Percentiles rank a stretch among this genome's conserved stretches.
Conservation (phyloP, 805 yeast species). For the Metschnikowia sp. region DNA sequence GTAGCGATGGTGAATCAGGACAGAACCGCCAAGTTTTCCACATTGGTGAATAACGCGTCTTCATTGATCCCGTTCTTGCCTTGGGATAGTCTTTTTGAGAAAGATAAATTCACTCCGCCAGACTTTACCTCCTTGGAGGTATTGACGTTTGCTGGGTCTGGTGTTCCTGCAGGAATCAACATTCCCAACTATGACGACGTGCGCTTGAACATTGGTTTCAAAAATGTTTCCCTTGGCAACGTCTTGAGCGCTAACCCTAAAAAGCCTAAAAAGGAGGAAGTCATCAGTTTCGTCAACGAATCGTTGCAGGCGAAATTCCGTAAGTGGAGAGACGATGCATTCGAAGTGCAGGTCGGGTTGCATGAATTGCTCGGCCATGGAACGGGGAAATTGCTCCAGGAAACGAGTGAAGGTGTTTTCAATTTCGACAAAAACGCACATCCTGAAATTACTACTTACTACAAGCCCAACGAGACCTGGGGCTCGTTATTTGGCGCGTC, state of each 20-base stretch:
- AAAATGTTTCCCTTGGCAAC: slow-evolving; percentile 86
- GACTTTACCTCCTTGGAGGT: slow-evolving; percentile 91
- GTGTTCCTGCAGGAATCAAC: slow-evolving; percentile 90
- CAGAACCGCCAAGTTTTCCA: slow-evolving; percentile 74
- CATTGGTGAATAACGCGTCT: slow-evolving; percentile 64
- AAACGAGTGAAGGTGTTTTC: slow-evolving; percentile 54
- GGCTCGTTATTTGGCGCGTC: slow-evolving; percentile 77
- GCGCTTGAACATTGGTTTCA: slow-evolving; percentile 78
- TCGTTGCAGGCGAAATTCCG: slow-evolving; percentile 56
- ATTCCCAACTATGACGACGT: slow-evolving; percentile 92
- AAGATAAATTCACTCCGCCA: slow-evolving; percentile 85
- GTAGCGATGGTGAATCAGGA: slow-evolving; percentile 89
- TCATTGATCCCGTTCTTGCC: slow-evolving; percentile 66
- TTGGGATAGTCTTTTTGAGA: slow-evolving; percentile 74
- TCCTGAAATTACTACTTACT: slow-evolving; percentile 68
- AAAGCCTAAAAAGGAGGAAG: slow-evolving; percentile 63
- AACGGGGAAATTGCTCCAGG: slow-evolving; percentile 72
- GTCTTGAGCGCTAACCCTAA: slow-evolving; percentile 66
- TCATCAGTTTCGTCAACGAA: slow-evolving; percentile 61
- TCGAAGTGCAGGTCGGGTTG: slow-evolving; percentile 91
- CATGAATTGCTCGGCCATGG: slow-evolving; percentile 93
- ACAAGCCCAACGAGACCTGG: slow-evolving; percentile 85
- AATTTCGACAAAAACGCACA: slow-evolving; percentile 68
- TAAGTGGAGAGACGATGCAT: slow-evolving; percentile 74
- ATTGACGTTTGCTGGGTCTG: slow-evolving; percentile 83